These are phyloP conservation scores for Coemansia sp. DNA, from an alignment of 192 early-diverging fungal genomes.

Conservation along the genomic window DNA sequence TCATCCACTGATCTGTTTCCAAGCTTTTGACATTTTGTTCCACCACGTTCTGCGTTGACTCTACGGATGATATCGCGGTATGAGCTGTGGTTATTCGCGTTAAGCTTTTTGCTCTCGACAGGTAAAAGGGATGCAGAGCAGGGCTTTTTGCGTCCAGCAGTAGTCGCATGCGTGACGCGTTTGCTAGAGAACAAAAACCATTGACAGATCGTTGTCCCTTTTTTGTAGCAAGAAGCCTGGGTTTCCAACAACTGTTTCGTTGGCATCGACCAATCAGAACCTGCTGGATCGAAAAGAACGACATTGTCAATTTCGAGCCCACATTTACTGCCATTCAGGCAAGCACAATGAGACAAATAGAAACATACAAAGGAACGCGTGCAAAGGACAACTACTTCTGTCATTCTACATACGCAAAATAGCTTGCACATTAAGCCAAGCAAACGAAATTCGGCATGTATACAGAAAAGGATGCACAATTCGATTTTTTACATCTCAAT, in stretches of 20 bases:
- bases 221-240: no score
- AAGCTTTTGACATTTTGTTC: no score
- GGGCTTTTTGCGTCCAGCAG: neutral
- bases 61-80: no score
- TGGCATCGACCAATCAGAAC: neutral
- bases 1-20: no score
- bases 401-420: neutral
- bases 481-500: constrained; percentile 16
- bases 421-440: neutral
- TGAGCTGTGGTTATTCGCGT: neutral
- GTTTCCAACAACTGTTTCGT: neutral
- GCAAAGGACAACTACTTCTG: neutral
- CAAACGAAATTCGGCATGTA: neutral
- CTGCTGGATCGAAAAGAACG: neutral
- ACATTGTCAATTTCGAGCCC: neutral
- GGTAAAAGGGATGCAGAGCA: neutral
- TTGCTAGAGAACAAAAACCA: neutral
- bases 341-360: neutral
- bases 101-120: neutral
- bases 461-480: constrained; percentile 7
- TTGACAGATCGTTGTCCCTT: no score
- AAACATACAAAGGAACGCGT: neutral
- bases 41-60: no score
- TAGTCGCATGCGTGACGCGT: neutral
- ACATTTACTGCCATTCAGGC: neutral